phyloP scores from a whole-genome alignment of 331 rosid species.

The Arachis monticola region DNA sequence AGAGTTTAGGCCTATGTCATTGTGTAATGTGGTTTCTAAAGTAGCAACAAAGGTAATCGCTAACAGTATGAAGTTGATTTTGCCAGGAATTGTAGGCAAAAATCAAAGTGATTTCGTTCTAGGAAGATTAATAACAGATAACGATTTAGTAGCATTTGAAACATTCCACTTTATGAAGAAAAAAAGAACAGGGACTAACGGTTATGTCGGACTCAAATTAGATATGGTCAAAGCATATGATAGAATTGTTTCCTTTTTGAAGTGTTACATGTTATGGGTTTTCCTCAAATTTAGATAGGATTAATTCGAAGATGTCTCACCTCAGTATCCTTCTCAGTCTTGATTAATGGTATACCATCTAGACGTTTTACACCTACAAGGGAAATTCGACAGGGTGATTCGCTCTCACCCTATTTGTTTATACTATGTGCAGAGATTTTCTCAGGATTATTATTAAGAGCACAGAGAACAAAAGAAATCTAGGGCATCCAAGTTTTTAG shows the following conservation, averaged over 20 bases:
- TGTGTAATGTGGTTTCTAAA: neutral
- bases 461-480: no score
- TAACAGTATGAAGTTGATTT: neutral
- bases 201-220: neutral
- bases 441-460: no score
- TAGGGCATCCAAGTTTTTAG: no score
- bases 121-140: neutral
- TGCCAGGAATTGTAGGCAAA: neutral
- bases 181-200: neutral
- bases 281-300: neutral
- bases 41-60: neutral
- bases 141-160: neutral
- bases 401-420: no score
- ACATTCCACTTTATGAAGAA: neutral
- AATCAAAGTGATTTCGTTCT: neutral
- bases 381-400: no score
- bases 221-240: neutral
- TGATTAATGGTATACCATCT: no score
- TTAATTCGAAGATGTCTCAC: no score
- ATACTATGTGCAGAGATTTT: no score
- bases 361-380: no score
- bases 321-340: no score
- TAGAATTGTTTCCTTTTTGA: neutral
- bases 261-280: neutral
- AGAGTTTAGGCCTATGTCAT: neutral